These are phyloP conservation scores for Cystobasidium onofrii DNA, from an alignment of 768 basidiomycete species.

Conservation along the genomic window DNA sequence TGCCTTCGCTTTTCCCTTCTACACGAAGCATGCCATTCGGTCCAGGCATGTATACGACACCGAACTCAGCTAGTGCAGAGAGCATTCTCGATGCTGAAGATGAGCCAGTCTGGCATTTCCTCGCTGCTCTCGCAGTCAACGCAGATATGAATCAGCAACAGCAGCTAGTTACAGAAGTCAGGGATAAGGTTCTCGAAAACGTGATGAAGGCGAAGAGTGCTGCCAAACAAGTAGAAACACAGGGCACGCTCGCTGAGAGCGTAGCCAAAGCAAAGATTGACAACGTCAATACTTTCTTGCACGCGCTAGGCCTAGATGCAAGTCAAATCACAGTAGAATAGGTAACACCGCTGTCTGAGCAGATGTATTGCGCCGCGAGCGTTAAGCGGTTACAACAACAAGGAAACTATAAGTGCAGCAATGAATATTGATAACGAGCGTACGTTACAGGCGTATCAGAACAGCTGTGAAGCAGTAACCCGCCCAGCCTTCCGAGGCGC, in stretches of 20 bases:
- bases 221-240: constrained; percentile 1
- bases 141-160: constrained; percentile 78
- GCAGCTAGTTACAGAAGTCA: constrained; percentile 67
- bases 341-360: neutral
- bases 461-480: constrained; percentile 19
- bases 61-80: constrained; percentile 43
- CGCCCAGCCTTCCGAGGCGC: constrained; percentile 2
- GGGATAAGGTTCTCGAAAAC: constrained; percentile 89
- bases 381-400: neutral
- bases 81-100: constrained; percentile 58
- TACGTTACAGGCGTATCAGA: neutral
- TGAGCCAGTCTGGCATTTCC: constrained; percentile 89
- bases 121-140: constrained; percentile 75
- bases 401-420: neutral
- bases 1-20: constrained; percentile 80
- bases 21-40: constrained; percentile 54
- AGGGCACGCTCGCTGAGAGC: constrained; percentile 2
- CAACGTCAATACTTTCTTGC: constrained; percentile 75
- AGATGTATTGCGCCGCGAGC: neutral
- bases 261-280: constrained; percentile 40
- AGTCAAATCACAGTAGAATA: constrained; percentile 36
- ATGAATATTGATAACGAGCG: neutral
- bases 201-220: constrained; percentile 47
- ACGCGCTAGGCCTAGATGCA: constrained; percentile 44
- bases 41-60: constrained; percentile 44